Percentiles rank a stretch among this genome's conserved stretches.
These are phyloP conservation scores for Albizia julibrissin DNA, from an alignment of 306 rosid genomes.

Conservation along the genomic window DNA sequence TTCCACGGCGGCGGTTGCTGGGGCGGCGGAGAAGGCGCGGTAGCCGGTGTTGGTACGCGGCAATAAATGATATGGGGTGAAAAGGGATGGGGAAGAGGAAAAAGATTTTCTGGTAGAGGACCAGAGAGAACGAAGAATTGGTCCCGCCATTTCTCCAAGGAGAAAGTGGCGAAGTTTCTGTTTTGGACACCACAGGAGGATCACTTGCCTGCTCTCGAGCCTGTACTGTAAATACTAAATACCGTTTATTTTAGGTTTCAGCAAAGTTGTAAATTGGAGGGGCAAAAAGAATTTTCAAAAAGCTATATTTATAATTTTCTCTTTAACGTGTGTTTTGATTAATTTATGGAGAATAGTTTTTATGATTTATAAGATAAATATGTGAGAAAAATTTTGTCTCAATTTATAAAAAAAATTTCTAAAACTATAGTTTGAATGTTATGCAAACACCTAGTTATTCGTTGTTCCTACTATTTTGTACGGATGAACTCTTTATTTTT, in stretches of 20 bases:
- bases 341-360: too few species aligned
- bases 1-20: conserved; percentile 34
- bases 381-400: too few species aligned
- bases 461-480: too few species aligned
- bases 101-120: conserved; percentile 58
- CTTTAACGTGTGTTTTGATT: too few species aligned
- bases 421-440: too few species aligned
- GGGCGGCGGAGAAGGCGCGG: conserved; percentile 63
- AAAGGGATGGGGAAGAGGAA: conserved; percentile 39
- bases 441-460: too few species aligned
- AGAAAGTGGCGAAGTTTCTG: conserved; percentile 32
- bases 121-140: conserved; percentile 73
- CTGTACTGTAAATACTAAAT: neutral
- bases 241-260: neutral
- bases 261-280: neutral
- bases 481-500: too few species aligned
- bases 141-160: conserved; percentile 64
- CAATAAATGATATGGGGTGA: conserved; percentile 23
- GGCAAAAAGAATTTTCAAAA: neutral
- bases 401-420: too few species aligned
- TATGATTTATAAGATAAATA: too few species aligned
- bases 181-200: neutral
- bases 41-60: conserved; percentile 31
- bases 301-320: neutral
- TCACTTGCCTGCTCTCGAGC: neutral